Evolutionary conservation across 2,329 filamentous ascomycete genomes (phyloP), one percentile per base, ranked within the genome.

Genomic region (Thermoascus crustaceus): DNA sequence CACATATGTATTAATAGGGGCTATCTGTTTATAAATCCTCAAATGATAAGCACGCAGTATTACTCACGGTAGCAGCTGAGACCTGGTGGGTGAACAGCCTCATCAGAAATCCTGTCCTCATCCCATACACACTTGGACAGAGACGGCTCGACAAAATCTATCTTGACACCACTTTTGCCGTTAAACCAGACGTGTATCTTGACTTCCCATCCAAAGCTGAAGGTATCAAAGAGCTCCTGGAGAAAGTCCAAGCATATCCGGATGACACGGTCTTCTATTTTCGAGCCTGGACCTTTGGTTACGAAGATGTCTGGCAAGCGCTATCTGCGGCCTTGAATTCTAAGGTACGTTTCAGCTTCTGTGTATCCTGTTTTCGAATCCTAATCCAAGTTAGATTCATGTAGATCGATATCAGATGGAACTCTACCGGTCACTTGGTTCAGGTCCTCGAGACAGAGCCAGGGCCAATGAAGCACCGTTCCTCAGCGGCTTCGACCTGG

Each of bases 281-380:
- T 30, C 76, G 87, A 38, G 76, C 86, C 1, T 94, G 88, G 87
- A 95, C 89, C 0, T 91, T 91, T 53, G 85, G 84, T 0, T 94
- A 95, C 44, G 88, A 96, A 55, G 83, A 94, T 34, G 86, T 94
- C 0, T 95, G 87, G 87, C 67, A 87, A 39, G 82, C 85, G 0
- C 62, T 96, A 1, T 80, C 86, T 0, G 73, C 78, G 14, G 75
- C 78, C 7, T 64, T 95, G 0, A 62, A 75, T 4, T 80, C 80
- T 3, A 72, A 69, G 52, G 80, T 80, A 59, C 38, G 51, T 37
- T 5, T 2, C 18, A 4, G 19, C 6, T 23, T 7, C 6, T 24
- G 5, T 8, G 5, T n/a, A n/a, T 29, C 18, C 26, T 26, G 19
- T 4, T 5, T 7, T 9, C 25, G 31, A 30, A 34, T 45, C 24